Conservation (phyloP, 1,284 basidiomycete species). For the Athelia psychrophila region DNA sequence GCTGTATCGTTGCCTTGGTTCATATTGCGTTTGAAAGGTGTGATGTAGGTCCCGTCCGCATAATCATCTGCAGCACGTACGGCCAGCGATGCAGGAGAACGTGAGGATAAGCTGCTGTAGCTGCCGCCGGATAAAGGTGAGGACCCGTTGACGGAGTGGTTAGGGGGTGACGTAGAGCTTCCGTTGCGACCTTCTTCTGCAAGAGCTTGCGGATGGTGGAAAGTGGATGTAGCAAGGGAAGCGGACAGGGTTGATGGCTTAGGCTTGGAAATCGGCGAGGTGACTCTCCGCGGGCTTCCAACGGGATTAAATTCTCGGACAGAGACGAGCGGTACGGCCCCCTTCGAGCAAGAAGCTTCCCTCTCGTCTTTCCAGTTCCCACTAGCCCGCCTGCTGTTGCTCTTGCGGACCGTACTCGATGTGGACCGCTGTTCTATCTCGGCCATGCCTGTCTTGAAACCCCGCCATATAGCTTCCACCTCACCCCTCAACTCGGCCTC, state of each 20-base stretch:
- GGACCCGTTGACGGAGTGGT: constrained; percentile 26
- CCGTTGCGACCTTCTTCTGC: constrained; percentile 6
- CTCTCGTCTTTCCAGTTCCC: neutral
- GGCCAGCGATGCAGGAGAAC: constrained; percentile 29
- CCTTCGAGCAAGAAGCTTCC: neutral
- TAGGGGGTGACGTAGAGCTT: constrained; percentile 21
- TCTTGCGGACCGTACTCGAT: neutral
- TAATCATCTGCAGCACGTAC: constrained; percentile 19
- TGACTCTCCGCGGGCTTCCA: constrained; percentile 32
- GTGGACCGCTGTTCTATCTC: constrained; percentile 40
- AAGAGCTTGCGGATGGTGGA: constrained; percentile 49
- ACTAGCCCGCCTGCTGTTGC: neutral
- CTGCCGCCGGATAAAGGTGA: constrained; percentile 23
- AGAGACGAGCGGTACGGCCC: constrained; percentile 6
- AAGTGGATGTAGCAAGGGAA: constrained; percentile 58
- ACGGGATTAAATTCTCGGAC: constrained; percentile 57
- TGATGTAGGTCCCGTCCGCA: constrained; percentile 20
- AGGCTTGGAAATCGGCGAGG: constrained; percentile 33
- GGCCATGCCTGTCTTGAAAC: constrained; percentile 49
- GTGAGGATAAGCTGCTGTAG: constrained; percentile 25
- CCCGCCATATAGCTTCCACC: constrained; percentile 63
- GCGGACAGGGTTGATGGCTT: constrained; percentile 64
- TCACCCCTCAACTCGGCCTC: constrained; percentile 55
- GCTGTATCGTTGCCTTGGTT: constrained; percentile 61
- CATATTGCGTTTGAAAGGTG: constrained; percentile 55